Evolutionary conservation across 352 stramenopile genomes (phyloP).

Genomic region (Phytophthora nicotianae): DNA sequence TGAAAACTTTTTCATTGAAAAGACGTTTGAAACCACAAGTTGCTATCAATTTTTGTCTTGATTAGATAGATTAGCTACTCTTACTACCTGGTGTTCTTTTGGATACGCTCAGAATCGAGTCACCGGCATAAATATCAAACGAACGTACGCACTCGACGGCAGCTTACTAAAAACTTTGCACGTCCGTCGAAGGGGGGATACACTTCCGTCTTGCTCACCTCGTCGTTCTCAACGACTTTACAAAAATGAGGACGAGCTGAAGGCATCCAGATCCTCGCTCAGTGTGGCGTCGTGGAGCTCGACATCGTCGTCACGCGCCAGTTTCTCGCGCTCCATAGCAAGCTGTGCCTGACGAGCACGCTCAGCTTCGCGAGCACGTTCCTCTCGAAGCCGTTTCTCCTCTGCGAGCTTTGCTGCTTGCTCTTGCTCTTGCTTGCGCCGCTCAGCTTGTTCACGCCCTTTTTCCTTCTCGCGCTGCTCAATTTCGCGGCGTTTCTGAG

Average conservation of each 20-base stretch:
- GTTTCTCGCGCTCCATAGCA: constrained; percentile 69
- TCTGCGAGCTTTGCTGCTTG: constrained; percentile 46
- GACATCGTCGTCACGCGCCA: constrained; percentile 63
- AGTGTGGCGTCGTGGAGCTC: constrained; percentile 76
- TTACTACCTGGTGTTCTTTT: constrained; percentile 32
- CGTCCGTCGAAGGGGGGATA: constrained; percentile 21
- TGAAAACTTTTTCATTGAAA: too few species aligned
- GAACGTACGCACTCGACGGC: constrained; percentile 38
- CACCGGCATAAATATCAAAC: constrained; percentile 52
- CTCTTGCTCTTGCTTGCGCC: constrained; percentile 64
- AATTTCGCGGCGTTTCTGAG: constrained; percentile 63
- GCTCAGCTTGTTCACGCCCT: constrained; percentile 70
- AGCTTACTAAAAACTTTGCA: constrained; percentile 36
- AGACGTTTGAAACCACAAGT: constrained; percentile 2
- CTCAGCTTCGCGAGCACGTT: constrained; percentile 65
- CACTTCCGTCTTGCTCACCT: constrained; percentile 27
- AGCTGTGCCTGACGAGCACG: constrained; percentile 56
- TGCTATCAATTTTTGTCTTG: constrained; percentile 23
- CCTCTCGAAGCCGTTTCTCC: constrained; percentile 63
- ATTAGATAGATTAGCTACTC: constrained; percentile 41
- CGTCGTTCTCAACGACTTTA: constrained; percentile 39
- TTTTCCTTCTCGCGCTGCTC: constrained; percentile 78
- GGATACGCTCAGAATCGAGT: constrained; percentile 26
- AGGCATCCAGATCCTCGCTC: constrained; percentile 83
- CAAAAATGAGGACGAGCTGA: constrained; percentile 90